Evolutionary conservation across 306 rosid genomes (phyloP).

Genomic region (Macrotyloma uniflorum): DNA sequence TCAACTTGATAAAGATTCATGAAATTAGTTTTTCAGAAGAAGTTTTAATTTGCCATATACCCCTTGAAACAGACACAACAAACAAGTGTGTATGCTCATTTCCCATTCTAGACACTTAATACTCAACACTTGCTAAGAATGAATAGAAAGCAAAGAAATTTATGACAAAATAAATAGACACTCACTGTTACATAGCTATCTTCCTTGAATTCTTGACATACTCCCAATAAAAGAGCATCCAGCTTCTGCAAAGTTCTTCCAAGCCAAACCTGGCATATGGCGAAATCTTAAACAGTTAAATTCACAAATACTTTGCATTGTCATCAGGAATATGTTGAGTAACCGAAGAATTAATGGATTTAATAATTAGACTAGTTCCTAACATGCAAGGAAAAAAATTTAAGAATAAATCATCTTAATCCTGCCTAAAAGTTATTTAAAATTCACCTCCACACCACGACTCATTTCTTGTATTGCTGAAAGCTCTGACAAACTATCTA

Average conservation of each 20-base stretch:
- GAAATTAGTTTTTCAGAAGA: slow-evolving; percentile 28
- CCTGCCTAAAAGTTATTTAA: slow-evolving; percentile 37
- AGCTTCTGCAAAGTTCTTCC: slow-evolving; percentile 89
- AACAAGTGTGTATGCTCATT: slow-evolving; percentile 9
- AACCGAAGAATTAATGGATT: background rate
- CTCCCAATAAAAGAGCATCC: slow-evolving; percentile 93
- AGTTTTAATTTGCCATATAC: slow-evolving; percentile 17
- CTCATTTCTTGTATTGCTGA: slow-evolving; percentile 95
- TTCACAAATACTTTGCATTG: slow-evolving; percentile 27
- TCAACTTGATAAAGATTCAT: slow-evolving; percentile 1
- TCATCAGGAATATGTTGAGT: slow-evolving; percentile 12
- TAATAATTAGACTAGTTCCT: background rate
- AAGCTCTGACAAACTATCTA: slow-evolving; percentile 88
- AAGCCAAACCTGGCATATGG: slow-evolving; percentile 77
- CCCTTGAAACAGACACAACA: slow-evolving; percentile 4
- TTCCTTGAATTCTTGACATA: slow-evolving; percentile 93
- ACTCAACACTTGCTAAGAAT: slow-evolving; percentile 25
- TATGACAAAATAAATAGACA: slow-evolving; percentile 34
- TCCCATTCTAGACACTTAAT: slow-evolving; percentile 21
- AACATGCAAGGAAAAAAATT: background rate
- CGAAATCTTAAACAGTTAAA: slow-evolving; percentile 27
- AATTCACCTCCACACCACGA: slow-evolving; percentile 84
- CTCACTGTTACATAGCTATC: slow-evolving; percentile 86
- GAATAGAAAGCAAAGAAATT: slow-evolving; percentile 32
- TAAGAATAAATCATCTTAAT: slow-evolving; percentile 30